Percentiles rank a stretch among this genome's conserved stretches.
phyloP scores from a whole-genome alignment of 257 asterid species.

The Plantago major region DNA sequence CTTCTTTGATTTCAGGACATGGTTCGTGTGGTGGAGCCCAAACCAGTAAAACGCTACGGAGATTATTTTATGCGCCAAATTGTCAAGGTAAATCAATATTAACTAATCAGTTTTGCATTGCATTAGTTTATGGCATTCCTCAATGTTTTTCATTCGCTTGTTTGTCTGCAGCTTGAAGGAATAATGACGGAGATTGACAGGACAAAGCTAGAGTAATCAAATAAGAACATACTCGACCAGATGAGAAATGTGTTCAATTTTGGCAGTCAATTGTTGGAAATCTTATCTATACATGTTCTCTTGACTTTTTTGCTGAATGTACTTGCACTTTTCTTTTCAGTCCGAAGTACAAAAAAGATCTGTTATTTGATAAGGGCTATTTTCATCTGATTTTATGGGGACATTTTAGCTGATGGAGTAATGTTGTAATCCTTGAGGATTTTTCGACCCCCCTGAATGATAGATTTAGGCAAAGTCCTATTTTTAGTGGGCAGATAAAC shows the following conservation, averaged over 20 bases:
- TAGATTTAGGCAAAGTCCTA: no score
- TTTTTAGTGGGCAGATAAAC: no score
- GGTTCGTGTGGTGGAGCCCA: slow-evolving; percentile 47
- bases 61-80: slow-evolving; percentile 63
- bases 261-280: no score
- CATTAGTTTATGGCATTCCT: not conserved
- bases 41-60: slow-evolving; percentile 54
- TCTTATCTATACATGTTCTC: no score
- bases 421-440: no score
- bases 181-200: slow-evolving; percentile 48
- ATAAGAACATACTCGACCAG: not conserved
- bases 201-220: slow-evolving; percentile 44
- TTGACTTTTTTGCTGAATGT: no score
- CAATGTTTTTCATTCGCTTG: not conserved
- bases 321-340: no score
- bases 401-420: no score
- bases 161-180: slow-evolving; percentile 50
- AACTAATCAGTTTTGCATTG: not conserved
- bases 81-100: slow-evolving; percentile 38
- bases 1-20: slow-evolving; percentile 38
- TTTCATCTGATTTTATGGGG: no score
- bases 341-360: no score
- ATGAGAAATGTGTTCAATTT: not conserved
- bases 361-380: no score
- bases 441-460: no score